Percentiles rank a stretch among this genome's conserved stretches.
Conservation (phyloP, 2,329 filamentous ascomycete species). For the Botrytis galanthina region DNA sequence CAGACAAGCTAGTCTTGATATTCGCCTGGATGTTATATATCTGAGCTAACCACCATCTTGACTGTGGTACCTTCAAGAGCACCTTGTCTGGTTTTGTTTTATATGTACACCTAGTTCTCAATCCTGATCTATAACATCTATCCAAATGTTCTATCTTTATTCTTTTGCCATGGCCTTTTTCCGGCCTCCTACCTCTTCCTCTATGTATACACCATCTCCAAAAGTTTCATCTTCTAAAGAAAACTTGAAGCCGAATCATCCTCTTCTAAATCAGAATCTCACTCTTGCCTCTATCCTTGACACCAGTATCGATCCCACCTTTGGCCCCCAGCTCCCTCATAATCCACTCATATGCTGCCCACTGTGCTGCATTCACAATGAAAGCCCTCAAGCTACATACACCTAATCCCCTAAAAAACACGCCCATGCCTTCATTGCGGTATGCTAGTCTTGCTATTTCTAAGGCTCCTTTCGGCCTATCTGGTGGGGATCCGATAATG, state of each 20-base stretch:
- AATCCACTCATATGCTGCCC: conserved; percentile 87
- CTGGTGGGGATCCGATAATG: conserved; percentile 36
- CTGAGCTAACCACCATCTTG: no score
- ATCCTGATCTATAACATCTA: neutral
- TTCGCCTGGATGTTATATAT: neutral
- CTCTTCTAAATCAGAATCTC: conserved; percentile 3
- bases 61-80: neutral
- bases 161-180: no score
- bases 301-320: conserved; percentile 1
- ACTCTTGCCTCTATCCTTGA: neutral
- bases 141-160: neutral
- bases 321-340: conserved; percentile 56
- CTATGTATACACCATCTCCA: neutral
- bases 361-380: conserved; percentile 89
- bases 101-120: neutral
- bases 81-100: neutral
- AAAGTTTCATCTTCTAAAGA: no score
- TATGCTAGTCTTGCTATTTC: conserved; percentile 67
- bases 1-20: neutral
- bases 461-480: conserved; percentile 50
- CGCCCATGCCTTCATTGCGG: conserved; percentile 54
- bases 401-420: conserved; percentile 72
- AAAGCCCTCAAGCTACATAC: conserved; percentile 86
- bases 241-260: neutral
- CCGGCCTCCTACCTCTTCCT: no score